Conservation (phyloP, 441 rosid genomes). For the Jatropha multifida region DNA sequence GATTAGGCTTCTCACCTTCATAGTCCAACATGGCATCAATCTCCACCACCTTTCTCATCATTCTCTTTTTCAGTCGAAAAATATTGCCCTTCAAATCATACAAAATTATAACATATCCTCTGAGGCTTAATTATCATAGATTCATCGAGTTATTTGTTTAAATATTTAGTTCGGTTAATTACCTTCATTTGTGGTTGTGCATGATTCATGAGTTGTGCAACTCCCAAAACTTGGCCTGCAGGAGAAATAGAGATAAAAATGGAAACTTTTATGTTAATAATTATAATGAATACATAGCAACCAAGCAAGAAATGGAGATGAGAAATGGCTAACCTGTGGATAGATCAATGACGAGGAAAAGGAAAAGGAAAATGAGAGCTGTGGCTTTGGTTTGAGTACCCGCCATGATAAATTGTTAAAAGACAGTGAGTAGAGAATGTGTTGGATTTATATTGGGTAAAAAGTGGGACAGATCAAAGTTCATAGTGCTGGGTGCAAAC, state of each 20-base stretch:
- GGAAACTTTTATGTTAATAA: neutral
- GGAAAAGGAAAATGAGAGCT: constrained; percentile 22
- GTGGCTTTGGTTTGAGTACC: constrained; percentile 20
- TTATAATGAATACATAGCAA: neutral
- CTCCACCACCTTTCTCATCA: constrained; percentile 33
- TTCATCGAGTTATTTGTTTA: neutral
- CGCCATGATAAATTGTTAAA: constrained; percentile 24
- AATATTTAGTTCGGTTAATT: constrained; percentile 4
- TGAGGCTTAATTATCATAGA: neutral
- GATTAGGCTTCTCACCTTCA: constrained; percentile 37
- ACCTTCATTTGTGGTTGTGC: constrained; percentile 25
- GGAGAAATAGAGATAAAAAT: neutral
- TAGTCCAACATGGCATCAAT: constrained; percentile 33
- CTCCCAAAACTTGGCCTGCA: constrained; percentile 23
- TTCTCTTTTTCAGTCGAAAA: constrained; percentile 17
- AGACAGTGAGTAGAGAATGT: neutral
- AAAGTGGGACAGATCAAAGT: neutral
- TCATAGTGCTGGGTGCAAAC: constrained; percentile 21
- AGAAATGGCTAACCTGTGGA: constrained; percentile 25
- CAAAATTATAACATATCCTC: neutral
- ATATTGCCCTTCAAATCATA: constrained; percentile 8
- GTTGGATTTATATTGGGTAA: constrained; percentile 24
- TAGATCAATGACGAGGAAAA: constrained; percentile 17
- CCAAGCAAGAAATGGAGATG: neutral
- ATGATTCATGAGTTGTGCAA: constrained; percentile 8